Evolutionary conservation across 73 alveolate species (phyloP).

Genomic region (Loxodes magnus): DNA sequence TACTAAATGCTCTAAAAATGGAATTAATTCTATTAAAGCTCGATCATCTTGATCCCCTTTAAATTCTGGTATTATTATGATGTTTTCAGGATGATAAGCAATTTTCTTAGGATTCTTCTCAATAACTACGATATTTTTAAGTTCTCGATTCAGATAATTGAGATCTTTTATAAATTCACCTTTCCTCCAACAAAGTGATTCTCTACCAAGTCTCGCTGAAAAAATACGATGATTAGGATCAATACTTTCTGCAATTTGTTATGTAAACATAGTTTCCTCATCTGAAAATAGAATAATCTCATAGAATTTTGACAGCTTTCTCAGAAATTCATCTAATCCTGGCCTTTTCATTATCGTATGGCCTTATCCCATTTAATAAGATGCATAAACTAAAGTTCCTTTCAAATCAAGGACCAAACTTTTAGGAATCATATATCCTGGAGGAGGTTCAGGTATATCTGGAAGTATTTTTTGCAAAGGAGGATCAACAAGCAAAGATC

Average conservation of each 20-base stretch:
- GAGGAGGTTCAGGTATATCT: conserved; percentile 62
- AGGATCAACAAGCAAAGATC: conserved; percentile 24
- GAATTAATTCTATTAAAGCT: conserved; percentile 50
- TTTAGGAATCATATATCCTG: conserved; percentile 61
- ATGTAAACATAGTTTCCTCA: conserved; percentile 58
- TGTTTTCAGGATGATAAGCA: conserved; percentile 55
- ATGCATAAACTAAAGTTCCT: conserved; percentile 58
- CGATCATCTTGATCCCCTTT: conserved; percentile 66
- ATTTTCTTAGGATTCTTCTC: conserved; percentile 56
- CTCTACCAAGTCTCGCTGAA: conserved; percentile 67
- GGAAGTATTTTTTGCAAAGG: conserved; percentile 67
- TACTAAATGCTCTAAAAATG: conserved; percentile 56
- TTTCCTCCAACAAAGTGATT: conserved; percentile 49
- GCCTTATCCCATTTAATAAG: conserved; percentile 49
- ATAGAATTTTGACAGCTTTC: conserved; percentile 49
- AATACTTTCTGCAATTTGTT: conserved; percentile 31
- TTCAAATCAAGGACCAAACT: conserved; percentile 62
- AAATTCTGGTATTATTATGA: conserved; percentile 43
- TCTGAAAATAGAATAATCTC: conserved; percentile 75
- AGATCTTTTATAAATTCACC: conserved; percentile 67
- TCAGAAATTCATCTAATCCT: conserved; percentile 56
- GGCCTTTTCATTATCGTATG: conserved; percentile 62
- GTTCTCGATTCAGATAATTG: conserved; percentile 59
- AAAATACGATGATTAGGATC: conserved; percentile 61
- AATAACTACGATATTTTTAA: conserved; percentile 44